phyloP scores from a whole-genome alignment of 148 eudicot species.

The Rhododendron vialii region DNA sequence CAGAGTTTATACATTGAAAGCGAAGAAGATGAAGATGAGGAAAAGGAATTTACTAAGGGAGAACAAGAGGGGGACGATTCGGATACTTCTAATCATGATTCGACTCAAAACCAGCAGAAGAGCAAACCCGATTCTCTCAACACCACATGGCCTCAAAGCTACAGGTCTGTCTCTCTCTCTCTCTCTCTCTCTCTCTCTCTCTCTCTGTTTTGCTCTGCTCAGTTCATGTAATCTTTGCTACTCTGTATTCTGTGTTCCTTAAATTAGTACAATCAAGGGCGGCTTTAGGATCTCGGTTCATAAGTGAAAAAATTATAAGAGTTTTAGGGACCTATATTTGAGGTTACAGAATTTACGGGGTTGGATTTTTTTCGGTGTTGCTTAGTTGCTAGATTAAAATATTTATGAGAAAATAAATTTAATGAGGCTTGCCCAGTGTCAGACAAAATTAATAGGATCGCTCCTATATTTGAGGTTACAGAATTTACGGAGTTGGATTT shows the following conservation, averaged over 20 bases:
- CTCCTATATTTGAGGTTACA: neutral
- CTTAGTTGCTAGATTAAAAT: too few species aligned
- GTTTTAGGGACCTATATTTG: neutral
- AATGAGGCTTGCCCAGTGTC: neutral
- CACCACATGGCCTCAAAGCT: conserved; percentile 90
- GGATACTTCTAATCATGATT: conserved; percentile 44
- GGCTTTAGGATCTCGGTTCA: neutral
- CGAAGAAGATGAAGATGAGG: conserved; percentile 72
- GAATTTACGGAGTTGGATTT: neutral
- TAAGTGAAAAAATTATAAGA: neutral
- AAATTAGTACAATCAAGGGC: neutral
- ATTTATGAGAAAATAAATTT: neutral
- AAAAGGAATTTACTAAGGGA: conserved; percentile 20
- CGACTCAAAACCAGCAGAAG: conserved; percentile 29
- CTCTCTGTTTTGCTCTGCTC: conserved; percentile 11
- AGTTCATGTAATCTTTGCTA: neutral
- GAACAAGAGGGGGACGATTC: conserved; percentile 54
- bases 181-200: neutral
- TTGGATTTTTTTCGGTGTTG: neutral
- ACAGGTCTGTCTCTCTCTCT: conserved; percentile 42
- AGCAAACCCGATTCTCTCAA: conserved; percentile 55
- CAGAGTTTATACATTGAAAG: conserved; percentile 52
- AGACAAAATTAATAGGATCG: neutral
- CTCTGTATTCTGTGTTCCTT: neutral
- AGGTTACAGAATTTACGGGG: neutral